These are phyloP conservation scores for Tricholoma furcatifolium DNA, from an alignment of 768 basidiomycete genomes.

Conservation along the genomic window DNA sequence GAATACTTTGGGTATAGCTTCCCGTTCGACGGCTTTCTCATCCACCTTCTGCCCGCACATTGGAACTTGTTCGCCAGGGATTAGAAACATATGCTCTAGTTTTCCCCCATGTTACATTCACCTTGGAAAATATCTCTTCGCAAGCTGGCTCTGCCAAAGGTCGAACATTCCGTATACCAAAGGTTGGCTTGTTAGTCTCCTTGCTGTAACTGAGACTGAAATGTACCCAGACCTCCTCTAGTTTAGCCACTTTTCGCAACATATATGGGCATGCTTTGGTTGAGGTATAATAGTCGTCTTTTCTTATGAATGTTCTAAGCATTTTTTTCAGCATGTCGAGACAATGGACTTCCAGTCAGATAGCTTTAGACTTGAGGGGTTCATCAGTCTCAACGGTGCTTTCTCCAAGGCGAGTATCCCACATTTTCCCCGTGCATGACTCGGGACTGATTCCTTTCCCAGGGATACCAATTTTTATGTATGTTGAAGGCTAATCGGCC, in stretches of 20 bases:
- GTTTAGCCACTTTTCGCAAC: slow-evolving; percentile 65
- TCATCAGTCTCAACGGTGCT: slow-evolving; percentile 79
- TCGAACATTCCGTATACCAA: slow-evolving; percentile 58
- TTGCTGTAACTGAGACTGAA: neutral
- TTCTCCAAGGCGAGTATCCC: slow-evolving; percentile 57
- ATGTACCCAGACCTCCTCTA: slow-evolving; percentile 56
- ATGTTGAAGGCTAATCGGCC: slow-evolving; percentile 24
- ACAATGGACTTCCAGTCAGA: slow-evolving; percentile 51
- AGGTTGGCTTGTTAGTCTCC: slow-evolving; percentile 42
- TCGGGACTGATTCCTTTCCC: neutral
- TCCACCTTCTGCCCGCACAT: slow-evolving; percentile 51
- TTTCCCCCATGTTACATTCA: slow-evolving; percentile 69
- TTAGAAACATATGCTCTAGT: slow-evolving; percentile 73
- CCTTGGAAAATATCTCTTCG: slow-evolving; percentile 54
- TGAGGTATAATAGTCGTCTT: slow-evolving; percentile 45
- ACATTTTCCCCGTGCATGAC: slow-evolving; percentile 9
- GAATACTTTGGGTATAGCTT: slow-evolving; percentile 44
- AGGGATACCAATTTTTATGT: slow-evolving; percentile 93
- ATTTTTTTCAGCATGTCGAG: slow-evolving; percentile 58
- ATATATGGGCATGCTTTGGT: slow-evolving; percentile 72
- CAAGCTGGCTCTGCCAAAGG: slow-evolving; percentile 37
- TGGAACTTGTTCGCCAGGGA: slow-evolving; percentile 69
- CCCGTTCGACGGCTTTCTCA: slow-evolving; percentile 80
- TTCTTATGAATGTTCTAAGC: too few relatives aligned
- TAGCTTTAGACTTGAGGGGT: slow-evolving; percentile 66